A percentile compares a stretch with the other conserved stretches of the same genome.
Conservation (phyloP, 345 rosid genomes). For the Salix brachista region DNA sequence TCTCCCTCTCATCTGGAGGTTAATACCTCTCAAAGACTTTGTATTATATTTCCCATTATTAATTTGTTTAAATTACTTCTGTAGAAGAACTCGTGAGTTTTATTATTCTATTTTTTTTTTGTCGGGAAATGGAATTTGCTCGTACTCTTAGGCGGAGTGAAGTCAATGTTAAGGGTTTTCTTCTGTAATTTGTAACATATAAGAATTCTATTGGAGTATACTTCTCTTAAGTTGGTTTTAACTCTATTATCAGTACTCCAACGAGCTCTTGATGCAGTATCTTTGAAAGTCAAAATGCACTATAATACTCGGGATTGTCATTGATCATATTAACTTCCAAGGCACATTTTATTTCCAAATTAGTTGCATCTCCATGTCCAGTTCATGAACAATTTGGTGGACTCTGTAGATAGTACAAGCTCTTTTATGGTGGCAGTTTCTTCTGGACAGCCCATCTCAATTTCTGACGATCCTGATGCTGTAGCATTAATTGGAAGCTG, state of each 20-base stretch:
- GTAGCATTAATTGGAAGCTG: slow-evolving; percentile 69
- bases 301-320: slow-evolving; percentile 79
- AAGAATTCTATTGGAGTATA: neutral
- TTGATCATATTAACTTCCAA: slow-evolving; percentile 84
- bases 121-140: slow-evolving; percentile 95
- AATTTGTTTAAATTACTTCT: neutral
- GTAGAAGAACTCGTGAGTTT: neutral
- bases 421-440: slow-evolving; percentile 54
- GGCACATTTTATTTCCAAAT: slow-evolving; percentile 40
- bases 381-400: neutral
- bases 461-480: slow-evolving; percentile 81
- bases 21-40: slow-evolving; percentile 7
- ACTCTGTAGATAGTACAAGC: slow-evolving; percentile 1
- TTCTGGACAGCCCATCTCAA: slow-evolving; percentile 76
- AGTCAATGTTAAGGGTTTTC: slow-evolving; percentile 52
- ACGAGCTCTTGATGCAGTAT: slow-evolving; percentile 86
- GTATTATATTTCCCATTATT: neutral
- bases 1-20: slow-evolving; percentile 94
- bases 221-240: slow-evolving; percentile 12
- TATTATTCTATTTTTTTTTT: slow-evolving; percentile 1
- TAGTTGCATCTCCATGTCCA: neutral
- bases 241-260: slow-evolving; percentile 65
- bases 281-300: slow-evolving; percentile 75
- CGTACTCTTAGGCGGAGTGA: slow-evolving; percentile 79
- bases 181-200: neutral